phyloP scores from a whole-genome alignment of 441 rosid species.

The Sinapis alba region DNA sequence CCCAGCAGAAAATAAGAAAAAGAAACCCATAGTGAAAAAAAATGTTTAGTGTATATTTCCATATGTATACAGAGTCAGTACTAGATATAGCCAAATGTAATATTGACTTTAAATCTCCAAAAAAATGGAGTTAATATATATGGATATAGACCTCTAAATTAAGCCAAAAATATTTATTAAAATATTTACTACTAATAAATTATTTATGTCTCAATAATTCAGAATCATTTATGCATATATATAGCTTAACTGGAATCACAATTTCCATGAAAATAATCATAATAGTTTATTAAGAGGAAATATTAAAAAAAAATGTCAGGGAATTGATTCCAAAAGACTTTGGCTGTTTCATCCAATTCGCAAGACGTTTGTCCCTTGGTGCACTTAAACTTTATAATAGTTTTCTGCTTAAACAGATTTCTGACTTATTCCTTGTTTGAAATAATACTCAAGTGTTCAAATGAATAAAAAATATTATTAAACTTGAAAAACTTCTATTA shows the following conservation, averaged over 20 bases:
- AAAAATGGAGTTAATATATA: background rate
- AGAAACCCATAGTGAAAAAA: background rate
- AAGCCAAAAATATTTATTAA: background rate
- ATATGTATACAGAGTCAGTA: background rate
- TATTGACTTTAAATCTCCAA: background rate
- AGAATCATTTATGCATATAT: background rate
- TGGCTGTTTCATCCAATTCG: constrained; percentile 34
- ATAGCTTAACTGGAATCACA: constrained; percentile 27
- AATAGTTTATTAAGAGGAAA: background rate
- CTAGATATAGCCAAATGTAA: background rate
- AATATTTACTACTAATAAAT: background rate
- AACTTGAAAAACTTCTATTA: constrained; percentile 15
- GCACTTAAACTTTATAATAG: constrained; percentile 27
- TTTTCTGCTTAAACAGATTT: constrained; percentile 7
- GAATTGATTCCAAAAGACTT: constrained; percentile 39
- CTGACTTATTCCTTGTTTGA: constrained; percentile 30
- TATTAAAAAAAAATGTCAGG: constrained; percentile 20
- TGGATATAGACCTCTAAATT: background rate
- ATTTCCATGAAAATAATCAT: constrained; percentile 8
- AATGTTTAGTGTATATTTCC: background rate
- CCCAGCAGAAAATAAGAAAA: background rate
- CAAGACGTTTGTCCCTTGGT: constrained; percentile 39
- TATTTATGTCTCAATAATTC: background rate
- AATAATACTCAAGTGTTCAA: background rate
- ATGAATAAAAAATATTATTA: background rate